phyloP scores from a whole-genome alignment of 352 stramenopile species.

The Phytopythium sindhum region DNA sequence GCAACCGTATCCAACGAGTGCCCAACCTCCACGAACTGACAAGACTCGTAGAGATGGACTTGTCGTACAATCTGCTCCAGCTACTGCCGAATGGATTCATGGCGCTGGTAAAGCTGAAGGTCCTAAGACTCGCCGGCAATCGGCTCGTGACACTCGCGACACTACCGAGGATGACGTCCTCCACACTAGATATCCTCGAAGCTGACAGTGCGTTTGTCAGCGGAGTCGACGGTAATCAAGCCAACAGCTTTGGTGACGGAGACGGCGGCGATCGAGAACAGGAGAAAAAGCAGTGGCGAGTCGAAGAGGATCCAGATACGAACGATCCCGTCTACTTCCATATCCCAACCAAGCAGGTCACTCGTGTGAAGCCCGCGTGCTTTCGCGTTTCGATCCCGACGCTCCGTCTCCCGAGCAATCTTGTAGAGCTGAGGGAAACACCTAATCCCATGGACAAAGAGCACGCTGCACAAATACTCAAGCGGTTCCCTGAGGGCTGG shows the following conservation, averaged over 20 bases:
- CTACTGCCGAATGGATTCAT: slow-evolving; percentile 49
- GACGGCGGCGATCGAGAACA: slow-evolving; percentile 12
- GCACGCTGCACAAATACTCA: slow-evolving; percentile 9
- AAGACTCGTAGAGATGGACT: slow-evolving; percentile 42
- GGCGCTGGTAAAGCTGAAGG: slow-evolving; percentile 38
- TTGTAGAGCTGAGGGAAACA: neutral
- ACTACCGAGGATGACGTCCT: slow-evolving; percentile 24
- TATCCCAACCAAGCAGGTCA: slow-evolving; percentile 38
- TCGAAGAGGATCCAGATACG: slow-evolving; percentile 51
- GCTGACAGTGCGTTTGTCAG: neutral
- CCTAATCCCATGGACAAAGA: slow-evolving; percentile 8
- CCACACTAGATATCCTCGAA: neutral
- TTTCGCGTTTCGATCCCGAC: slow-evolving; percentile 49
- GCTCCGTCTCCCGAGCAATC: slow-evolving; percentile 23
- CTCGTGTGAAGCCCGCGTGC: slow-evolving; percentile 45
- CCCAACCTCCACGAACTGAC: slow-evolving; percentile 47
- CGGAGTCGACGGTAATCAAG: slow-evolving; percentile 2
- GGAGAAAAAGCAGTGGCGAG: slow-evolving; percentile 50
- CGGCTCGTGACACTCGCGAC: slow-evolving; percentile 61
- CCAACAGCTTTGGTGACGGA: slow-evolving; percentile 12
- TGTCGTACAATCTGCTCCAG: slow-evolving; percentile 64
- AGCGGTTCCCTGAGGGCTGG: slow-evolving; percentile 38
- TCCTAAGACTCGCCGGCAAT: slow-evolving; percentile 44
- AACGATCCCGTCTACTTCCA: slow-evolving; percentile 55
- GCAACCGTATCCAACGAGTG: slow-evolving; percentile 52